Base-by-base conservation (phyloP, 2,329 filamentous ascomycete species). In the Botrytis byssoidea region DNA sequence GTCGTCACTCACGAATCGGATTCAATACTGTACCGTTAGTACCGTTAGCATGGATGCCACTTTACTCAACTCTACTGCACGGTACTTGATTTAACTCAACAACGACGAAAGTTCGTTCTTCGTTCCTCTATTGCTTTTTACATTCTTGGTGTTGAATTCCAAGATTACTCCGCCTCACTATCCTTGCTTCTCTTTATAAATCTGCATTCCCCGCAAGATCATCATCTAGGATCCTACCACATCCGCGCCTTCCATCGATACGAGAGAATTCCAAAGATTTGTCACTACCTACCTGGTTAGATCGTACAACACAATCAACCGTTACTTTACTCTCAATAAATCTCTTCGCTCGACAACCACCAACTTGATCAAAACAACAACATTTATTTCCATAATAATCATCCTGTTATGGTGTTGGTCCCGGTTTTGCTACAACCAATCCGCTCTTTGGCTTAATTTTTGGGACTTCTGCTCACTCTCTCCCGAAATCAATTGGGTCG, bases 171-270 rank as follows among this genome's bases (percentile, higher is more conserved):
- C 48, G 46, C 46, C 66, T 57, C 66, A 32, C 8, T 32, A 57
- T 57, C 66, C 48, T 68, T 46, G 29, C 61, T 14, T 63, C 40
- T n/a, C 35, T 48, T 40, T 40, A 42, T 42, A 55, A 57, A 68
- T 18, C 66, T 22, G 7, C 66, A 68, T 68, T 68, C 66, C 66
- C 66, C 66, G 35, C 65, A 25, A 68, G 46, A 68, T 68, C 65
- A 68, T 65, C 63, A 20, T n/a, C 59, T 20, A 32, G 20, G n/a
- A 32, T 29, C 32, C n/a, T 10, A 32, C 48, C 37, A 32, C 48
- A 57, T 57, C 35, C n/a, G 18, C 35, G 16, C 48, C n/a, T 68
- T 57, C 46, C 66, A 69, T 59, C 5, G 22, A 68, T 55, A 40
- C 46, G n/a, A 68, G 46, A 37, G 64, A 66, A 66, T 66, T 66